These are phyloP conservation scores for Rasamsonia emersonii DNA, from an alignment of 2,329 filamentous ascomycete genomes.

Conservation along the genomic window DNA sequence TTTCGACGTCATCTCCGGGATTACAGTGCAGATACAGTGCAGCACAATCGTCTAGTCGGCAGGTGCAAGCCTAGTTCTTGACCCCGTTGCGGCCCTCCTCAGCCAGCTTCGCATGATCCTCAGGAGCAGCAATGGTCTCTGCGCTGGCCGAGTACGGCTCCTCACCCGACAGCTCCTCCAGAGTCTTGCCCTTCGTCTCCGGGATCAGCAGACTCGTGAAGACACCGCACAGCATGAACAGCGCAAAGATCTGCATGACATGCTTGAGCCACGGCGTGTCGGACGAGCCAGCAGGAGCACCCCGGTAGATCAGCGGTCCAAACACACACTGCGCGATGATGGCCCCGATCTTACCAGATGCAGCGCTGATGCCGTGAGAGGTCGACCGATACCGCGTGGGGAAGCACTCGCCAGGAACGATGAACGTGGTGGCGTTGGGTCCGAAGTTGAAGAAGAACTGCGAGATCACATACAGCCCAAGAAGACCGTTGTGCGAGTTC, in stretches of 20 bases:
- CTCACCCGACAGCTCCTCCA: slow-evolving; percentile 64
- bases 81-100: slow-evolving; percentile 7
- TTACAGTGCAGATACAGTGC: too few relatives aligned
- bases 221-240: slow-evolving; percentile 70
- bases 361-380: slow-evolving; percentile 59
- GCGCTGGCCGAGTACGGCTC: slow-evolving; percentile 48
- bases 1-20: too few relatives aligned
- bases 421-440: slow-evolving; percentile 55
- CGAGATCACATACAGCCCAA: slow-evolving; percentile 55
- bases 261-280: slow-evolving; percentile 60
- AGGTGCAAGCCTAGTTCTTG: slow-evolving; percentile 1
- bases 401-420: slow-evolving; percentile 57
- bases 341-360: slow-evolving; percentile 59
- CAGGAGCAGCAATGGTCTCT: slow-evolving; percentile 16
- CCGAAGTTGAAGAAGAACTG: slow-evolving; percentile 51
- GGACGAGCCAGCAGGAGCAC: slow-evolving; percentile 42
- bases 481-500: slow-evolving; percentile 37
- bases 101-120: slow-evolving; percentile 3
- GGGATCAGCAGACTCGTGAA: slow-evolving; percentile 64
- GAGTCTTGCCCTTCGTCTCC: slow-evolving; percentile 64
- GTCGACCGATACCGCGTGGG: slow-evolving; percentile 55
- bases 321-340: slow-evolving; percentile 60
- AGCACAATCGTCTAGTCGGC: not conserved
- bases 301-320: slow-evolving; percentile 53
- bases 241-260: slow-evolving; percentile 67